Evolutionary conservation across 2,329 filamentous ascomycete genomes (phyloP).

Genomic region (Volutella citrinella): DNA sequence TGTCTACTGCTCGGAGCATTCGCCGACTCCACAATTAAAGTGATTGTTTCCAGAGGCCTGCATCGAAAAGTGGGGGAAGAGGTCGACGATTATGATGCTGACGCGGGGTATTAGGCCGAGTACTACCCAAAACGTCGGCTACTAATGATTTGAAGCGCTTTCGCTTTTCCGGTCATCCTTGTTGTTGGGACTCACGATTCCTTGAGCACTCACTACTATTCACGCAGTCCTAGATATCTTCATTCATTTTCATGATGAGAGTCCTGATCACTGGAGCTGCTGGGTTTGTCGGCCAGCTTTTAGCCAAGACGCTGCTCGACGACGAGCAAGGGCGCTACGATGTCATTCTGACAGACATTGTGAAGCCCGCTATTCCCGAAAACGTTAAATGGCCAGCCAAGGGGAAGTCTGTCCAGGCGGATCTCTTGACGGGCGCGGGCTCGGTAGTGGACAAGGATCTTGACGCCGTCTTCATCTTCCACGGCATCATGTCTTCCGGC

Average conservation of each 20-base stretch:
- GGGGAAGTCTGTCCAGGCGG: conserved; percentile 9
- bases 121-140: too few species aligned
- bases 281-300: conserved; percentile 60
- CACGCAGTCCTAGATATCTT: too few species aligned
- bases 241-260: conserved; percentile 7
- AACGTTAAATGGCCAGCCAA: conserved; percentile 27
- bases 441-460: conserved; percentile 23
- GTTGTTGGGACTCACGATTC: too few species aligned
- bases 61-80: too few species aligned
- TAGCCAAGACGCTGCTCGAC: conserved; percentile 51
- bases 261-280: conserved; percentile 60
- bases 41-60: too few species aligned
- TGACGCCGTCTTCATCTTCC: conserved; percentile 54
- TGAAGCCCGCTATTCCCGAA: conserved; percentile 45
- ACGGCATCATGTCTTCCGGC: conserved; percentile 62
- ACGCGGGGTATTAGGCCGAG: too few species aligned
- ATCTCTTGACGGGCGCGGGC: conserved; percentile 6
- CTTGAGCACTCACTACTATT: too few species aligned
- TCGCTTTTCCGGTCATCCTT: too few species aligned
- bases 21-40: too few species aligned
- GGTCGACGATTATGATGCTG: too few species aligned
- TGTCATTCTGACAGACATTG: conserved; percentile 54
- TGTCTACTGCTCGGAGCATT: too few species aligned
- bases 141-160: too few species aligned
- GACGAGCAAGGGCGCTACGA: conserved; percentile 26